A percentile compares a stretch with the other conserved stretches of the same genome.
These are phyloP conservation scores for Spizellomyces sp. DNA, from an alignment of 192 early-diverging fungal species.

Conservation along the genomic window DNA sequence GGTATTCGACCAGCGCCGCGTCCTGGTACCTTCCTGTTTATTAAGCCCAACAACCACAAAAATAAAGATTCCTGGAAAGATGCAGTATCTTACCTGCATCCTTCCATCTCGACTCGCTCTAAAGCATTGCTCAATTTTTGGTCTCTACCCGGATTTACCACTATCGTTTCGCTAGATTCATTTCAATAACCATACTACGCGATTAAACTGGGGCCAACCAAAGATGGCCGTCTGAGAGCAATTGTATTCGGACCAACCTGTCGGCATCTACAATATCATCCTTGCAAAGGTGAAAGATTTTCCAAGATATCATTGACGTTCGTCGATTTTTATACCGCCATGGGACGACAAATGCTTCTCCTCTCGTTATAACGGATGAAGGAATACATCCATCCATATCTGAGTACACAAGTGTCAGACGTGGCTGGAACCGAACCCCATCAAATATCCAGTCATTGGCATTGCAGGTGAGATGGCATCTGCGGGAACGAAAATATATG, in stretches of 20 bases:
- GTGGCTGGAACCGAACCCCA: slow-evolving; percentile 31
- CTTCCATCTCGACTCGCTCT: slow-evolving; percentile 14
- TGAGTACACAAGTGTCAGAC: slow-evolving; percentile 42
- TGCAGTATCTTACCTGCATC: no score
- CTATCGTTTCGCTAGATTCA: slow-evolving; percentile 38
- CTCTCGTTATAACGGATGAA: slow-evolving; percentile 22
- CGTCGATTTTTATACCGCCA: slow-evolving; percentile 51
- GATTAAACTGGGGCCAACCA: no score
- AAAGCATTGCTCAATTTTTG: slow-evolving; percentile 29
- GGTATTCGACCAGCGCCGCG: slow-evolving; percentile 44
- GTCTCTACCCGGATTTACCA: slow-evolving; percentile 44
- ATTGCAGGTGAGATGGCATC: background rate
- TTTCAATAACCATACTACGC: slow-evolving; percentile 8
- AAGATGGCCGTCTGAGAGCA: no score
- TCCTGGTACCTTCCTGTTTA: slow-evolving; percentile 16
- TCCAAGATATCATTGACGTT: slow-evolving; percentile 49
- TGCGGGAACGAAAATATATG: slow-evolving; percentile 1
- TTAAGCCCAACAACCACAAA: no score
- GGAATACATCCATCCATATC: slow-evolving; percentile 51
- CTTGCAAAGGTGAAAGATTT: slow-evolving; percentile 48
- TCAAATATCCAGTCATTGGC: background rate
- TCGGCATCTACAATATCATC: slow-evolving; percentile 45
- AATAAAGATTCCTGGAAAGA: no score
- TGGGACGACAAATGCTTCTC: slow-evolving; percentile 48
- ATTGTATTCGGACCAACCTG: slow-evolving; percentile 21